These are phyloP conservation scores for Septoria petroselini DNA, from an alignment of 2,329 filamentous ascomycete genomes.

Conservation along the genomic window DNA sequence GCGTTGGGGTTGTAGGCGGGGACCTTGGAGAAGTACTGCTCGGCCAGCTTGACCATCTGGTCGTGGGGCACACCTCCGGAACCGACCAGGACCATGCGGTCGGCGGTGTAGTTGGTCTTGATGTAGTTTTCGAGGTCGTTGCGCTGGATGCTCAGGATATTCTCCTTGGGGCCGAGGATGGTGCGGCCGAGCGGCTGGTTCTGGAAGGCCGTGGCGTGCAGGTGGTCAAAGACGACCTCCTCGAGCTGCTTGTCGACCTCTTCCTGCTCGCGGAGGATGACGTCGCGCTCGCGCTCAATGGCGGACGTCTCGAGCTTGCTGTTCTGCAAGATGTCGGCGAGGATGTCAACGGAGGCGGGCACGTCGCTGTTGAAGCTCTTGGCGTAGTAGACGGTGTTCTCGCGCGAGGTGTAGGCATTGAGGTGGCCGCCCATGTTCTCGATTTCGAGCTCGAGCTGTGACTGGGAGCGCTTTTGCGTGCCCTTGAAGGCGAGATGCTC, in stretches of 20 bases:
- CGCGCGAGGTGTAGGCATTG: constrained; percentile 98
- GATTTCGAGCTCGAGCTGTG: constrained; percentile 98
- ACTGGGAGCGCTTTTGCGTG: constrained; percentile 88
- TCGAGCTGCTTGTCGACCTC: constrained; percentile 99
- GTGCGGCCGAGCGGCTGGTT: constrained; percentile 93
- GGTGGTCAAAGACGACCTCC: constrained; percentile 98
- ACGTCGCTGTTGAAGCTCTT: constrained; percentile 99
- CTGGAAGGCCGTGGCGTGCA: constrained; percentile 97
- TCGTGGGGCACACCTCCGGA: constrained; percentile 91
- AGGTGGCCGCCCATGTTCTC: constrained; percentile 99
- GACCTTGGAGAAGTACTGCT: constrained; percentile 87
- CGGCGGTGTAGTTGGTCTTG: constrained; percentile 98
- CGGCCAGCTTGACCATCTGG: constrained; percentile 89
- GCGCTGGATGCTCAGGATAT: constrained; percentile 93
- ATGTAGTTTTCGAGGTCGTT: constrained; percentile 93
- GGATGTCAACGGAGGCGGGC: constrained; percentile 93
- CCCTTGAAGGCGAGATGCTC: constrained; percentile 99
- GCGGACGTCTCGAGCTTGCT: constrained; percentile 91
- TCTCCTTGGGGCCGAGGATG: constrained; percentile 95
- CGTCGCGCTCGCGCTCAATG: constrained; percentile 96
- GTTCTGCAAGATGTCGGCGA: constrained; percentile 98
- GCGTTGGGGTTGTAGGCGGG: constrained; percentile 72
- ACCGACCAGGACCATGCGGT: constrained; percentile 98
- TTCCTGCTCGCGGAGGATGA: constrained; percentile 97
- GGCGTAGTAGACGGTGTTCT: constrained; percentile 99